Evolutionary conservation across 1,284 basidiomycete species (phyloP).

Genomic region (Cutaneotrichosporon cavernicola): DNA sequence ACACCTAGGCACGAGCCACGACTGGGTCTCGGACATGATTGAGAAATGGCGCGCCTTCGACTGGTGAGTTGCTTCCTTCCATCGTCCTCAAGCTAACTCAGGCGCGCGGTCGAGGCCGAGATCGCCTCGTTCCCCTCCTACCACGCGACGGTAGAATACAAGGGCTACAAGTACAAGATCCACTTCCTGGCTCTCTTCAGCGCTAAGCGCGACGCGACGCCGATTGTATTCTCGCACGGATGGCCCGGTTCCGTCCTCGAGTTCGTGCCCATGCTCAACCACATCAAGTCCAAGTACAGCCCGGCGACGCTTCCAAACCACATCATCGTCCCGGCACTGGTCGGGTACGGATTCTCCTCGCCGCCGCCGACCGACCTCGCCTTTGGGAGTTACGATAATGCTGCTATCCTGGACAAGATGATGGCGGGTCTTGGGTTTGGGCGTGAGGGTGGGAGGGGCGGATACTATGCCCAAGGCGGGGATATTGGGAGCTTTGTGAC

Average conservation of each 20-base stretch:
- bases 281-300: constrained; percentile 31
- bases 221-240: constrained; percentile 48
- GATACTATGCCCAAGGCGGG: constrained; percentile 51
- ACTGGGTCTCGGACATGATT: constrained; percentile 32
- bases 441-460: constrained; percentile 11
- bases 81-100: constrained; percentile 9
- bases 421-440: constrained; percentile 50
- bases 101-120: constrained; percentile 33
- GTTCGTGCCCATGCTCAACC: constrained; percentile 41
- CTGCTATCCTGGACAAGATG: constrained; percentile 40
- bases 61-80: constrained; percentile 24
- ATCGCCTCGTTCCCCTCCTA: constrained; percentile 37
- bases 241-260: constrained; percentile 51
- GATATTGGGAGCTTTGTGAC: constrained; percentile 47
- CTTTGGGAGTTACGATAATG: constrained; percentile 39
- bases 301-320: constrained; percentile 38
- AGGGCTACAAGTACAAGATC: constrained; percentile 28
- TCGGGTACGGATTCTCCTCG: constrained; percentile 46
- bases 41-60: constrained; percentile 33
- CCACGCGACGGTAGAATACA: constrained; percentile 26
- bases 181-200: constrained; percentile 47
- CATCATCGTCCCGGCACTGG: constrained; percentile 40
- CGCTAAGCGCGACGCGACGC: constrained; percentile 36
- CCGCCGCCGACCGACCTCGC: constrained; percentile 41
- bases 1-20: constrained; percentile 31